These are phyloP conservation scores for Oryza meyeriana DNA, from an alignment of 176 grass and related monocot genomes.

Conservation along the genomic window DNA sequence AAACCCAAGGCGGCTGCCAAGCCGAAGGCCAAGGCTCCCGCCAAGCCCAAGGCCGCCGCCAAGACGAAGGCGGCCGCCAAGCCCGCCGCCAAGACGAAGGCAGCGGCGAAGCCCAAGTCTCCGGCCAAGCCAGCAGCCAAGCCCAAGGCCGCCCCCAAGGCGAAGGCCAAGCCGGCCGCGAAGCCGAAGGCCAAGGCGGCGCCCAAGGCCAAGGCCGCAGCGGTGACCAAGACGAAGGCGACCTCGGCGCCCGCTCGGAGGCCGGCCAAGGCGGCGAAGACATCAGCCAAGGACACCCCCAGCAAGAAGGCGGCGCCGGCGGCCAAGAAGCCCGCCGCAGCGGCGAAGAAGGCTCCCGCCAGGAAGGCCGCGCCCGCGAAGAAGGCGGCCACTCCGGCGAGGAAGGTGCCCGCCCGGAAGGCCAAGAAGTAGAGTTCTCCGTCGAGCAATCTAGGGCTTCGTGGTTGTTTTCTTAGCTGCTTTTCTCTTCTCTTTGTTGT, in stretches of 20 bases:
- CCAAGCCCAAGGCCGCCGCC: not conserved
- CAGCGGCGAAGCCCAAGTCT: slow-evolving; percentile 26
- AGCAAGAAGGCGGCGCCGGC: slow-evolving; percentile 32
- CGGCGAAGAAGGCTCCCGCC: not conserved
- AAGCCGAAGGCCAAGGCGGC: slow-evolving; percentile 26
- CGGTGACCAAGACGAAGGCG: slow-evolving; percentile 41
- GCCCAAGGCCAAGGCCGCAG: not conserved
- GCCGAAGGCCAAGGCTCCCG: not conserved
- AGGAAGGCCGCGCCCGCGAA: slow-evolving; percentile 37
- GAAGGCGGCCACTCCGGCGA: slow-evolving; percentile 29
- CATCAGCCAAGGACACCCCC: slow-evolving; percentile 38
- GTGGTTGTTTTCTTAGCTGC: not conserved
- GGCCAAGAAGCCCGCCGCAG: slow-evolving; percentile 32
- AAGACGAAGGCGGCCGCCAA: slow-evolving; percentile 11
- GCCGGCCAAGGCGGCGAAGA: slow-evolving; percentile 49
- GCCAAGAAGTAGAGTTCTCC: slow-evolving; percentile 57
- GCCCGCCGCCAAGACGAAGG: not conserved
- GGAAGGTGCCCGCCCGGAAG: slow-evolving; percentile 53
- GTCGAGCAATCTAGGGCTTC: not conserved
- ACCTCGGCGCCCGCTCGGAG: not conserved
- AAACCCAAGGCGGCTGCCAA: not conserved
- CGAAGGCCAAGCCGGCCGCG: slow-evolving; percentile 26
- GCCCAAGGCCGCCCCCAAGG: slow-evolving; percentile 1
- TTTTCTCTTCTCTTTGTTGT: not conserved
- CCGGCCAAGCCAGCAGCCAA: not conserved